Evolutionary conservation across 345 rosid genomes (phyloP).

Genomic region (Sapria himalayana): DNA sequence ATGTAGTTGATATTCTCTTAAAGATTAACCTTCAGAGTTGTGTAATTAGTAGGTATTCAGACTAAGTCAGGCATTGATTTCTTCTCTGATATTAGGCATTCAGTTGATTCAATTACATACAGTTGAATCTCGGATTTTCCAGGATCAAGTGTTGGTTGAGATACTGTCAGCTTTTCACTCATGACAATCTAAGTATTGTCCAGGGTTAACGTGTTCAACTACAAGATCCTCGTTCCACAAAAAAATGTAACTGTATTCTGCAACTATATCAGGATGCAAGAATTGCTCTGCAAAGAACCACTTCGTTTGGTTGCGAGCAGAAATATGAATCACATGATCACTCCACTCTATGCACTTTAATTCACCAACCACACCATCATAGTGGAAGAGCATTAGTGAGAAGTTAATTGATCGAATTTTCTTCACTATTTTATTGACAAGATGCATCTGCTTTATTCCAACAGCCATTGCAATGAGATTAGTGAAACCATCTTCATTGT

Average conservation of each 20-base stretch:
- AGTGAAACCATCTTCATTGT: conserved; percentile 5
- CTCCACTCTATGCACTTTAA: conserved; percentile 26
- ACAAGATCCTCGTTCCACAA: conserved; percentile 30
- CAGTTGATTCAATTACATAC: too few relatives aligned
- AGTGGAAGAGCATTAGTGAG: conserved; percentile 72
- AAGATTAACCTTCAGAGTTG: too few relatives aligned
- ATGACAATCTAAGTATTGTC: not conserved
- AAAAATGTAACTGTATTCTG: conserved; percentile 18
- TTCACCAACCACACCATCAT: conserved; percentile 58
- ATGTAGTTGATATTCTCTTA: too few relatives aligned
- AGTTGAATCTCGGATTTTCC: too few relatives aligned
- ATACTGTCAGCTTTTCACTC: not conserved
- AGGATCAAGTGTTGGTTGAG: not conserved
- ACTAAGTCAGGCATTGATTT: too few relatives aligned
- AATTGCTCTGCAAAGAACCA: conserved; percentile 8
- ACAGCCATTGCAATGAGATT: conserved; percentile 33
- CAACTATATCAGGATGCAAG: conserved; percentile 20
- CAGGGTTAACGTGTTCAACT: conserved; percentile 18
- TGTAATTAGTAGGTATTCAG: too few relatives aligned
- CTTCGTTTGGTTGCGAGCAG: conserved; percentile 4
- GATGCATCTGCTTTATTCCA: conserved; percentile 38
- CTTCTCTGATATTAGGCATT: too few relatives aligned
- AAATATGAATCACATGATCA: conserved; percentile 3
- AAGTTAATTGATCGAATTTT: conserved; percentile 44
- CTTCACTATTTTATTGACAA: conserved; percentile 27